Base-by-base conservation (phyloP, 2,329 filamentous ascomycete species). In the Pseudogymnoascus sp. region DNA sequence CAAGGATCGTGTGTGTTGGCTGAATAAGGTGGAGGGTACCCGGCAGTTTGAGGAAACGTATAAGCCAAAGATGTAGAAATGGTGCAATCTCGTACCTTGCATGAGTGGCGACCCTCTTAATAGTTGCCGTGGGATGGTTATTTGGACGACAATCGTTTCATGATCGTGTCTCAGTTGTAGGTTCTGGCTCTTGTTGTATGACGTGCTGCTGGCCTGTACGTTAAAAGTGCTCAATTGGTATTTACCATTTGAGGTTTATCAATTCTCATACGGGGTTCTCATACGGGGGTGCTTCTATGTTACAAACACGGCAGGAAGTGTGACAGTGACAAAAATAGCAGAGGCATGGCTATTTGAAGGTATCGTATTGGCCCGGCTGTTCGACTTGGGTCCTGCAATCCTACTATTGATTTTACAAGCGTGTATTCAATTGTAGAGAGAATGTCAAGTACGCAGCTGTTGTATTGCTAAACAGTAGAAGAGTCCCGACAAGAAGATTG, bases 1-100 rank as follows among this genome's bases (percentile, higher is more conserved):
- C 0, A 78, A 82, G 70, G 74, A 80, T 64, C 73, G 83, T 1
- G 81, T 82, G 2, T 67, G 58, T 9, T 86, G 83, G 83, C 68
- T 81, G 45, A 33, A 58, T 13, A 71, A 67, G 1, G 69, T 72
- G 0, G 74, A 79, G 42, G 77, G 75, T 0, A 69, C 69, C 5
- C 60, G 68, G 68, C 69, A 76, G 64, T 45, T 69, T 62, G 63
- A 65, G 18, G 66, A 35, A 58, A 29, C 29, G 13, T 13, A 52
- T 18, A 61, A 9, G 25, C 45, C 45, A 12, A 55, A 33, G 29
- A 15, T 55, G 1, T 55, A 55, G 45, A 33, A 15, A 52, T 55
- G 27, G 45, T 55, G 29, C 27, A 33, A 55, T 18, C 3, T 10
- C n/a, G 45, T 55, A 55, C 27, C 27, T 52, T 55, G 45, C 45